Percentiles rank a stretch among this genome's conserved stretches.
Conservation (phyloP, 2,329 filamentous ascomycete genomes). For the Fusarium sarcochroum region DNA sequence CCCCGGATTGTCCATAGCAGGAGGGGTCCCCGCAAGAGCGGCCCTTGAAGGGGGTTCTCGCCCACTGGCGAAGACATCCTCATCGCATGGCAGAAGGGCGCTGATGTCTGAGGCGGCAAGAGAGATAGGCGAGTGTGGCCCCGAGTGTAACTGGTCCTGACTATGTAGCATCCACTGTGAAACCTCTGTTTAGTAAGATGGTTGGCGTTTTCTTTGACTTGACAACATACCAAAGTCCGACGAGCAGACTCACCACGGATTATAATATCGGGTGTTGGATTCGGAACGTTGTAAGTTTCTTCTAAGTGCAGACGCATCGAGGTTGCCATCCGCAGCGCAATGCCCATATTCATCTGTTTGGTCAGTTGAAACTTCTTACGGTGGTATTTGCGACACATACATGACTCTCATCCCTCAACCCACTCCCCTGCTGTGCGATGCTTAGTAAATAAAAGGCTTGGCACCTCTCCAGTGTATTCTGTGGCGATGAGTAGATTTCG, state of each 20-base stretch:
- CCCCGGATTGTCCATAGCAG: slow-evolving; percentile 61
- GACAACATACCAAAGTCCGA: slow-evolving; percentile 64
- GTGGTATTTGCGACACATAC: slow-evolving; percentile 54
- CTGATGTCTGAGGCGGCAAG: slow-evolving; percentile 68
- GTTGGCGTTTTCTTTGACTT: neutral
- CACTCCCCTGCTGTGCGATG: slow-evolving; percentile 71
- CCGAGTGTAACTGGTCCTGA: slow-evolving; percentile 70
- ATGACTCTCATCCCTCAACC: slow-evolving; percentile 66
- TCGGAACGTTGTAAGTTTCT: slow-evolving; percentile 63
- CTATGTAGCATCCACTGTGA: slow-evolving; percentile 71
- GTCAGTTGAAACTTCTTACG: slow-evolving; percentile 3
- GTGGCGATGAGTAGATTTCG: slow-evolving; percentile 66
- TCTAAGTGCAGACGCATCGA: slow-evolving; percentile 69
- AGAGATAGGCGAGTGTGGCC: slow-evolving; percentile 65
- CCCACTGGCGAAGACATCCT: slow-evolving; percentile 65
- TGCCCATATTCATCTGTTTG: slow-evolving; percentile 67
- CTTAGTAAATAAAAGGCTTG: slow-evolving; percentile 72
- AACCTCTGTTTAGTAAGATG: slow-evolving; percentile 12
- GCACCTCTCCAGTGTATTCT: slow-evolving; percentile 64
- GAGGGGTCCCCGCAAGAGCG: slow-evolving; percentile 67
- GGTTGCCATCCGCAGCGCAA: slow-evolving; percentile 69
- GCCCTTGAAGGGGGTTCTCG: slow-evolving; percentile 64
- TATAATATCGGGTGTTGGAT: slow-evolving; percentile 60
- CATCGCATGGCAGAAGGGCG: slow-evolving; percentile 66
- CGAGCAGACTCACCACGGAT: slow-evolving; percentile 69